Base-by-base conservation (phyloP, 2,329 filamentous ascomycete species). In the Colletotrichum falcatum region DNA sequence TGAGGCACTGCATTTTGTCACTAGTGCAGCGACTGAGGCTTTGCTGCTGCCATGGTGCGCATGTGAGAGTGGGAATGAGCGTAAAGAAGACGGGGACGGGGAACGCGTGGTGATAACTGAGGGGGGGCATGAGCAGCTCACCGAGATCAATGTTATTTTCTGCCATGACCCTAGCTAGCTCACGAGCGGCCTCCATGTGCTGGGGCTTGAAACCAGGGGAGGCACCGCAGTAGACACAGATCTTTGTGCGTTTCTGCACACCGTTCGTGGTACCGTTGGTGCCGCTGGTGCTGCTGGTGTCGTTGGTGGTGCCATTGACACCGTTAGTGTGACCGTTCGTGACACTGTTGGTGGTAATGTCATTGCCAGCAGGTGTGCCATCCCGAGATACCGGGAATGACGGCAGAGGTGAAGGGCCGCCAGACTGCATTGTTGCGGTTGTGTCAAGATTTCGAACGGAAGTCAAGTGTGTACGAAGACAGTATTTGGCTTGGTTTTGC, bases 151-250 rank as follows among this genome's bases (percentile, higher is more conserved):
- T 94, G 79, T 93, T 90, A 77, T 92, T 88, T 61, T 88, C 86
- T 78, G 94, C 92, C 83, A 98, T 92, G 74, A 87, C 85, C 42
- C 84, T 84, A 65, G 92, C 95, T 18, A 98, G 90, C 37, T 89
- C 83, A 48, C 91, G 91, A 3, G 96, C 96, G 9, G 94, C 91
- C 79, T 91, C 90, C 76, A 97, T 82, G 81, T 98, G 94, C 5
- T 86, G 87, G 18, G 93, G 90, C 72, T 89, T 91, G 61, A 86
- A 90, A 60, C 96, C 96, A 20, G 87, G 81, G 11, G 89, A 91
- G 62, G 96, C 90, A 78, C 95, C 96, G 84, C 96, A 98, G 88
- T 97, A 98, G 75, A 98, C 95, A 80, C 94, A 97, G 79, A 98
- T 92, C 74, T 93, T 93, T 70, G 92, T 83, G 71, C 75, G 79